Percentiles rank a stretch among this genome's conserved stretches.
Conservation (phyloP, 306 rosid species). For the Vigna reflexopilosa region DNA sequence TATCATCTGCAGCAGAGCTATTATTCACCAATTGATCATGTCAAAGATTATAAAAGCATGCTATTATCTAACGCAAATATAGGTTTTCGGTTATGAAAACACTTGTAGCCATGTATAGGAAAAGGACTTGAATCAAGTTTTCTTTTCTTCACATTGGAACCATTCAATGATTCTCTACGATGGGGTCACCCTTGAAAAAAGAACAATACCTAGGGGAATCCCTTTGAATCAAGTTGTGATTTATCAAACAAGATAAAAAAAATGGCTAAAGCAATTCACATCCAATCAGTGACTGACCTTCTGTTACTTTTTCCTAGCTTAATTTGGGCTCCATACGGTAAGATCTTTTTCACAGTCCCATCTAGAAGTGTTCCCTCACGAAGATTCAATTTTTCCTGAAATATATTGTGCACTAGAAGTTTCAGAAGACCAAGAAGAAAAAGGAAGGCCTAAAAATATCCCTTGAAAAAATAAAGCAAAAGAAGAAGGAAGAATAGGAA, state of each 20-base stretch:
- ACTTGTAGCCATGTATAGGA: not conserved
- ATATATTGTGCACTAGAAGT: conserved; percentile 25
- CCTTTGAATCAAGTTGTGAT: conserved; percentile 17
- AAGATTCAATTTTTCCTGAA: conserved; percentile 73
- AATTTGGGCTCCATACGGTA: conserved; percentile 90
- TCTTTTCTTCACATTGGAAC: conserved; percentile 4
- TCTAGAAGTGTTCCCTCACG: conserved; percentile 85
- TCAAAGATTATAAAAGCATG: not conserved
- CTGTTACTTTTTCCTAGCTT: conserved; percentile 73
- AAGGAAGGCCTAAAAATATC: conserved; percentile 17
- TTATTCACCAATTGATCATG: not conserved
- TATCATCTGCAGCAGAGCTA: not conserved
- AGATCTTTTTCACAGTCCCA: conserved; percentile 80
- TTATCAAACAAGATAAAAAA: conserved; percentile 11
- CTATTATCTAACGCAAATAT: no score
- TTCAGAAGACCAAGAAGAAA: conserved; percentile 30
- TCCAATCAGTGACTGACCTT: conserved; percentile 56
- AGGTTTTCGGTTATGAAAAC: not conserved
- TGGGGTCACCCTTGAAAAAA: conserved; percentile 2
- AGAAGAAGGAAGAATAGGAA: conserved; percentile 25
- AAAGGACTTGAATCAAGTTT: not conserved
- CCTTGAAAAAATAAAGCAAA: not conserved
- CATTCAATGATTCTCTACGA: not conserved
- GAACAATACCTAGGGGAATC: not conserved
- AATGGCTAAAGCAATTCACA: conserved; percentile 30